Percentiles rank a stretch among this genome's conserved stretches.
Conservation (phyloP, 2,329 filamentous ascomycete species). For the Tolypocladium paradoxum region DNA sequence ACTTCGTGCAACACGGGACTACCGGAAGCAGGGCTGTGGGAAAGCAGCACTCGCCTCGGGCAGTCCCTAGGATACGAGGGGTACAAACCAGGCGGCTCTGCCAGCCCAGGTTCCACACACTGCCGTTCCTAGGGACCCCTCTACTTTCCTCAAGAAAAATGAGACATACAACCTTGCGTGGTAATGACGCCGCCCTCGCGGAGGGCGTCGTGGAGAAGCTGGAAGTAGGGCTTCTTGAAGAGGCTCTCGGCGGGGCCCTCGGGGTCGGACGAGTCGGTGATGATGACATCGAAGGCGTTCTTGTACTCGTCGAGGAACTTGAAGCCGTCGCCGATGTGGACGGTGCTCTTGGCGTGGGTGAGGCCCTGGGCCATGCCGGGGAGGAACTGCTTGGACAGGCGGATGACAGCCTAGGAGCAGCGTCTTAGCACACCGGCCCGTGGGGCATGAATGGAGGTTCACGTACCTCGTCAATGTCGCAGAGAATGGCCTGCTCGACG, state of each 20-base stretch:
- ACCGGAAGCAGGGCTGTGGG: slow-evolving; percentile 22
- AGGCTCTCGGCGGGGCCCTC: slow-evolving; percentile 92
- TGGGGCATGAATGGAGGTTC: slow-evolving; percentile 34
- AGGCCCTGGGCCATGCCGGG: slow-evolving; percentile 89
- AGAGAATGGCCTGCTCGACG: slow-evolving; percentile 91
- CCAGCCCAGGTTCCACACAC: slow-evolving; percentile 3
- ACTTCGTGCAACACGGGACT: slow-evolving; percentile 21
- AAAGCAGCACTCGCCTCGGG: slow-evolving; percentile 30
- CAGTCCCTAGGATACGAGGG: slow-evolving; percentile 17
- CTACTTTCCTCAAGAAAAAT: slow-evolving; percentile 36
- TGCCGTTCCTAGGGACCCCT: slow-evolving; percentile 24
- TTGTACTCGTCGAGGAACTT: slow-evolving; percentile 96
- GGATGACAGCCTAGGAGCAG: slow-evolving; percentile 66
- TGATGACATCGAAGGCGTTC: slow-evolving; percentile 98
- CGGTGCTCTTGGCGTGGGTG: slow-evolving; percentile 85
- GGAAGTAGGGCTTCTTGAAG: slow-evolving; percentile 98
- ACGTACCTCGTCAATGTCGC: slow-evolving; percentile 87
- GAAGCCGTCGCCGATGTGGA: slow-evolving; percentile 94
- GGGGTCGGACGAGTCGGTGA: slow-evolving; percentile 96
- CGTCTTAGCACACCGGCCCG: neutral
- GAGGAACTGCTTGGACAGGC: slow-evolving; percentile 96
- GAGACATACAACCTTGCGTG: slow-evolving; percentile 99
- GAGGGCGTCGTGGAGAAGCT: slow-evolving; percentile 82
- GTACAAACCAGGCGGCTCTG: neutral
- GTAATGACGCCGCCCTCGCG: slow-evolving; percentile 95